phyloP scores from a whole-genome alignment of 192 early-diverging fungal genomes.

The Oehlia diaphana region DNA sequence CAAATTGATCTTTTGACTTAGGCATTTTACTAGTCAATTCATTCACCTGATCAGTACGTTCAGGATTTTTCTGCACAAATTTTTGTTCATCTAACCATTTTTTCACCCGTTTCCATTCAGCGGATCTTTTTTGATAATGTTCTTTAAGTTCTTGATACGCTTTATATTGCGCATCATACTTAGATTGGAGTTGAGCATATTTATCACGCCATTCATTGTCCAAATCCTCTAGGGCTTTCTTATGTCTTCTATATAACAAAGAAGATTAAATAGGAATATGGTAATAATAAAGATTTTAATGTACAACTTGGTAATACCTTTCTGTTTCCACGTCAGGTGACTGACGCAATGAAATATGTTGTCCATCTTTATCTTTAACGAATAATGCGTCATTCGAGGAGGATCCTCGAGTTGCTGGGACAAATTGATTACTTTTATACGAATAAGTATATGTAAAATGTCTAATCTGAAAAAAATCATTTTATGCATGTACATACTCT shows the following conservation, averaged over 20 bases:
- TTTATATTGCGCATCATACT: neutral
- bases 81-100: neutral
- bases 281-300: neutral
- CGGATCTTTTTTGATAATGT: slow-evolving; percentile 9
- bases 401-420: neutral
- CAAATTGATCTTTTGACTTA: neutral
- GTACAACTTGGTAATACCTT: neutral
- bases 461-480: neutral
- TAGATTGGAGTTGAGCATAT: neutral
- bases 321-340: neutral
- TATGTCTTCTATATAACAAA: neutral
- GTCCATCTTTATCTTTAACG: neutral
- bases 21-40: neutral
- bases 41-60: neutral
- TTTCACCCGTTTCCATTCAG: slow-evolving; percentile 8
- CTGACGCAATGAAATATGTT: neutral
- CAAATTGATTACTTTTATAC: neutral
- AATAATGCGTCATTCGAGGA: neutral
- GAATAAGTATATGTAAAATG: neutral
- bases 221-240: neutral
- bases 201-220: neutral
- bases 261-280: neutral
- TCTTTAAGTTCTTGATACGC: slow-evolving; percentile 13
- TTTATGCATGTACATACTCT: neutral
- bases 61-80: neutral